Evolutionary conservation across 192 early-diverging fungal genomes (phyloP), one percentile per base, ranked within the genome.

Genomic region (Coemansia umbellata): DNA sequence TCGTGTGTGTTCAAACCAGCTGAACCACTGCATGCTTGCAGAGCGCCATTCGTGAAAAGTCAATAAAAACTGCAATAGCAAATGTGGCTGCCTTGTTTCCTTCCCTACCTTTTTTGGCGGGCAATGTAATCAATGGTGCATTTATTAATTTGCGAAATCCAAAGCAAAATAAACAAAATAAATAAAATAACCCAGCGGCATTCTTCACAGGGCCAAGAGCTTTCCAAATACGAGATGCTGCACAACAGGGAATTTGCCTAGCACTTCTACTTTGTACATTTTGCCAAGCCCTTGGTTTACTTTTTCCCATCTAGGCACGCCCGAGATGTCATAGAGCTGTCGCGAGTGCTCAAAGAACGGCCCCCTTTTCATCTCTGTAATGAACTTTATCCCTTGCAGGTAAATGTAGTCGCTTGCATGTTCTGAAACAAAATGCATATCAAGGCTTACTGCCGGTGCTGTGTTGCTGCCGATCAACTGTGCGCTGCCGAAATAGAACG

Each of bases 401-500:
- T 96, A 96, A 65, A 99, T 53, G 53, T 92, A 96, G 28, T 95
- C 89, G 19, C 62, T 55, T 8, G 82, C 66, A 65, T 81, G 81
- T 7, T 79, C 63, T 1, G 73, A 71, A 3, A 92, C 66, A 4
- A 90, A 53, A 6, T 85, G 82, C 17, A 35, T 35, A 26, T 87
- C 68, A 48, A 88, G 47, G 54, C 92, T 83, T 8, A 83, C 84
- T 13, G 84, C 84, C 0, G 96, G 96, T 47, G 82, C 82, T 5
- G 94, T 56, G 19, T 69, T 63, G 23, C 66, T 72, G 80, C 87
- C 84, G 31, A 86, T 67, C 32, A 99, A 62, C 75, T 98, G 94
- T 5, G 91, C 72, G 44, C 85, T 87, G n/a, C 96, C 96, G 81
- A 88, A 97, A 28, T 87, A 81, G 70, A 92, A 98, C 15, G 94